Evolutionary conservation across 345 rosid species (phyloP), one percentile per base, ranked within the genome.

Genomic region (Acer negundo): DNA sequence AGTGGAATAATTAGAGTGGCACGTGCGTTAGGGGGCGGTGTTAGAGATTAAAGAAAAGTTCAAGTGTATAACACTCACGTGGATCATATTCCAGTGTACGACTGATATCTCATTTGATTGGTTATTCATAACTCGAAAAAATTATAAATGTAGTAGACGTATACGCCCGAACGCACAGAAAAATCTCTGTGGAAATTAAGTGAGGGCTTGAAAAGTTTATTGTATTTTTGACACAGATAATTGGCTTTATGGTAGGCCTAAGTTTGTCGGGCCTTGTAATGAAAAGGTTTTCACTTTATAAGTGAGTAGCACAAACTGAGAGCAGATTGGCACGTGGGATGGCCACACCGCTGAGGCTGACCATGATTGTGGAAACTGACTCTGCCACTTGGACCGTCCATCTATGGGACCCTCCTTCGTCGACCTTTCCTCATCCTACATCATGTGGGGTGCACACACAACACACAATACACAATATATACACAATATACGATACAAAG

Each of bases 1-100:
- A 64, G 86, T 66, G 91, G 81, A 83, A 90, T 88, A 81, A 92
- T 89, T 83, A 87, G 80, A 81, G 72, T 84, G 74, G 83, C 92
- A 89, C 97, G 91, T 93, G 94, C 81, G 67, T 19, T 23, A 20
- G 22, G 75, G 49, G 46, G 22, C 69, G 47, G 84, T 58, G 67
- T 77, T 46, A 65, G 63, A 78, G 74, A 59, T 20, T 19, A 59
- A 22, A 59, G 63, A 59, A 16, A 59, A 59, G 26, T 8, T 56
- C 23, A 4, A 5, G 22, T 56, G 9, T 56, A 20, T 56, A 8
- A 35, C 10, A 42, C 46, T 42, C 11, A 42, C 46, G 46, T 42
- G 10, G 10, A 7, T 42, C 10, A 9, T 42, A 42, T 42, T 42
- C 0, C 10, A 42, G 0, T 11, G 0, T 2, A 9, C 9, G 0